These are phyloP conservation scores for Fraxinus angustifolia DNA, from an alignment of 305 asterid species.

Conservation along the genomic window DNA sequence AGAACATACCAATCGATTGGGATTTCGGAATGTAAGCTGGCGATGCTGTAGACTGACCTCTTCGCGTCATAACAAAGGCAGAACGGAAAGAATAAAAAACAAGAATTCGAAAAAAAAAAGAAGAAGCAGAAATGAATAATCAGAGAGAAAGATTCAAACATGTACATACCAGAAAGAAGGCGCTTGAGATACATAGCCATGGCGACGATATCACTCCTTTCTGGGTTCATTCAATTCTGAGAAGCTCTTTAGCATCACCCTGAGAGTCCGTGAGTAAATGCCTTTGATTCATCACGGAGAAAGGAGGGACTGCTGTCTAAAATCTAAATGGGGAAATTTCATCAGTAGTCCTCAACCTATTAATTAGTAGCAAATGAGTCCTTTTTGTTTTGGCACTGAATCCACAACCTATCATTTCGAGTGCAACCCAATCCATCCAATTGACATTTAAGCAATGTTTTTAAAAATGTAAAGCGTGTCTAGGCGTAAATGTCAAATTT, in stretches of 20 bases:
- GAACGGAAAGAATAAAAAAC: background rate
- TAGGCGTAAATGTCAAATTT: too few relatives aligned
- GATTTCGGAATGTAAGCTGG: background rate
- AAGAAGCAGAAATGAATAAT: background rate
- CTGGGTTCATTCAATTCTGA: background rate
- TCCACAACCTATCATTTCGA: background rate
- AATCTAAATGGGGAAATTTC: background rate
- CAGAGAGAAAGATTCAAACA: background rate
- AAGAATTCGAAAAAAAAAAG: background rate
- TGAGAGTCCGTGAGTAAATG: background rate
- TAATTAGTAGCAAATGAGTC: background rate
- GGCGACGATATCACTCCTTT: background rate
- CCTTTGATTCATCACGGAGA: background rate
- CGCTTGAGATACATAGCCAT: background rate
- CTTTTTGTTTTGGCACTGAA: background rate
- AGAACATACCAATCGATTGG: background rate
- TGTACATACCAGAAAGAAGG: background rate
- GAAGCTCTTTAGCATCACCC: background rate
- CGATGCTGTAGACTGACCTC: background rate
- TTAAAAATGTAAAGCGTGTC: too few relatives aligned
- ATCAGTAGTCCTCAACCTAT: background rate
- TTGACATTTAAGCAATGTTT: background rate
- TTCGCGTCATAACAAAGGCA: background rate
- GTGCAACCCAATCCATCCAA: background rate
- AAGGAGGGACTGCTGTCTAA: background rate